Conservation (phyloP, 2,329 filamentous ascomycete genomes). For the Phoma sp. region DNA sequence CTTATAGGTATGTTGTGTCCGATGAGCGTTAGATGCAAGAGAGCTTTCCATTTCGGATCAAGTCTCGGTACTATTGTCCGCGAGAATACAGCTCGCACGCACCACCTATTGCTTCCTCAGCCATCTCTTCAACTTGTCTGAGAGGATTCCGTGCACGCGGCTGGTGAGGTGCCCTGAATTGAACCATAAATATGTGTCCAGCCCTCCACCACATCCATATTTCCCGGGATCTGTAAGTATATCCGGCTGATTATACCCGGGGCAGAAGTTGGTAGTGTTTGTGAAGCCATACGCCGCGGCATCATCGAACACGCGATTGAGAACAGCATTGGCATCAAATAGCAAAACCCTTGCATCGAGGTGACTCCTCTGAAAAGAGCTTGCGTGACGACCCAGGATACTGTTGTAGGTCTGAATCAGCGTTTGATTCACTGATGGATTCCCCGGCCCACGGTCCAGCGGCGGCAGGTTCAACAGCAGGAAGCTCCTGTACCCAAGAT, state of each 20-base stretch:
- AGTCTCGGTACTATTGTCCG: no score
- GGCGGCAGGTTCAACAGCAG: constrained; percentile 40
- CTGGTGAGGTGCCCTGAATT: constrained; percentile 56
- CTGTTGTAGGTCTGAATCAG: constrained; percentile 56
- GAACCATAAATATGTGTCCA: constrained; percentile 57
- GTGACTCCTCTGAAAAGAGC: constrained; percentile 42
- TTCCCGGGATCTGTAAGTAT: constrained; percentile 50
- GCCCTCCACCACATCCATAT: constrained; percentile 53
- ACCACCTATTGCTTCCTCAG: constrained; percentile 16
- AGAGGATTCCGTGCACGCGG: constrained; percentile 50
- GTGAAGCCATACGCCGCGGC: constrained; percentile 51
- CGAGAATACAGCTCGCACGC: no score
- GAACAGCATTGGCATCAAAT: constrained; percentile 53
- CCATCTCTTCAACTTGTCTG: constrained; percentile 30
- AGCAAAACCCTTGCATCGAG: constrained; percentile 47
- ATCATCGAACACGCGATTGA: constrained; percentile 53
- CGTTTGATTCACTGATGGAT: constrained; percentile 14
- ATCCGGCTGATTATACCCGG: constrained; percentile 55
- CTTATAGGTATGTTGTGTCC: no score
- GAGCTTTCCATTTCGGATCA: no score
- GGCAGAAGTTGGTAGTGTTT: constrained; percentile 55
- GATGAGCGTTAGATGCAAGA: no score
- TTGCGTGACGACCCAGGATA: constrained; percentile 45
- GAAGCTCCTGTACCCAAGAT: constrained; percentile 54
- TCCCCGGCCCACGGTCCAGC: constrained; percentile 9